Base-by-base conservation (phyloP, 75 land plant genomes). In the Adiantum capillusveneris region DNA sequence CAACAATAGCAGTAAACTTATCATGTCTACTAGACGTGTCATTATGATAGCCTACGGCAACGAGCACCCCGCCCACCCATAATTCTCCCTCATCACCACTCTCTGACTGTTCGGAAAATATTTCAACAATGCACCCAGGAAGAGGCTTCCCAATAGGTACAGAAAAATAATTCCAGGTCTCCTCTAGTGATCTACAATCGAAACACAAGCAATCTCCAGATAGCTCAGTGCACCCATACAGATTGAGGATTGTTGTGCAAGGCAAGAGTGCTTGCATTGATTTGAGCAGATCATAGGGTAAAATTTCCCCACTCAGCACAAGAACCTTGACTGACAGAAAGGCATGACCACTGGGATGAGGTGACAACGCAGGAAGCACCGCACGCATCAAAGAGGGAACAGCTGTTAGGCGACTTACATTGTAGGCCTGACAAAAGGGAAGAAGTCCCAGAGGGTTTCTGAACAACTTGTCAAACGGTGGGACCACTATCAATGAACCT, bases 191-290 rank as follows among this genome's bases (percentile, higher is more conserved):
- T 53, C 58, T 79, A 67, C 94, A 88, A 62, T 88, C 83, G 72
- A 88, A 88, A 62, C 65, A 88, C 20, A 81, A 63, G 28, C 89
- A 88, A 44, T 88, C 94, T n/a, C 94, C 94, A 48, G 94, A 82
- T 20, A 88, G 85, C 81, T 88, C 93, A 56, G 93, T 88, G 64
- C 81, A 79, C 49, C 93, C 93, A 77, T 88, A 88, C 18, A 88
- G 65, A 59, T 88, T 88, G 44, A 88, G 57, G 26, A 84, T 82
- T 31, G 72, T 44, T 42, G 79, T 72, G 14, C 59, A 24, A 27
- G 79, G 76, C 20, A 85, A 27, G 36, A 69, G 36, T 39, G 58
- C 48, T 24, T 65, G 61, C 14, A 88, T 76, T 11, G 6, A 39
- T 44, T 67, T 22, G 78, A 77, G 71, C 50, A 88, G 58, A 31